Conservation (phyloP, 352 stramenopile genomes). For the Phytophthora quininea region DNA sequence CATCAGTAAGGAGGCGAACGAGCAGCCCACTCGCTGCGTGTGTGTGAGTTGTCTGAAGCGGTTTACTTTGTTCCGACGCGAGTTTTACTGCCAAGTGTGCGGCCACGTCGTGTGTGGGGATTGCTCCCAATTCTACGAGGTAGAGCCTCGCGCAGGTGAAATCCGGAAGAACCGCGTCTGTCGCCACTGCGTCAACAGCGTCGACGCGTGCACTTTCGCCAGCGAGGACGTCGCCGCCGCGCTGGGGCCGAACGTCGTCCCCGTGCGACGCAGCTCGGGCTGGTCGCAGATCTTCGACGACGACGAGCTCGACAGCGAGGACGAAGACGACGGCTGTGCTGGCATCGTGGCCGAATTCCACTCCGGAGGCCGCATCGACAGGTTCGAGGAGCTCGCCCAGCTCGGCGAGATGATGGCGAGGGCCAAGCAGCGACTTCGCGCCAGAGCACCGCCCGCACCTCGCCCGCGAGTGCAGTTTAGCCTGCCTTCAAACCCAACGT, state of each 20-base stretch:
- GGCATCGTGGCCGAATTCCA: too few species aligned
- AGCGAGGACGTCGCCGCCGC: conserved; percentile 51
- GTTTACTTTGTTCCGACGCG: conserved; percentile 52
- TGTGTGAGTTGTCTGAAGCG: conserved; percentile 44
- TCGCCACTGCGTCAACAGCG: conserved; percentile 53
- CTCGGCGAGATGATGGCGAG: too few species aligned
- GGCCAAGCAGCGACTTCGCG: too few species aligned
- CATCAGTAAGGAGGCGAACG: conserved; percentile 36
- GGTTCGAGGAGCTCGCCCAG: too few species aligned
- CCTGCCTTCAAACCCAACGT: too few species aligned
- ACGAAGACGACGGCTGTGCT: too few species aligned
- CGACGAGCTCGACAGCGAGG: too few species aligned
- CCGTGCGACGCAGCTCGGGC: too few species aligned
- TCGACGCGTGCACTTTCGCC: conserved; percentile 59
- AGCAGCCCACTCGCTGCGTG: conserved; percentile 42
- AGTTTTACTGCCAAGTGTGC: conserved; percentile 65
- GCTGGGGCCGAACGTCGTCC: conserved; percentile 49
- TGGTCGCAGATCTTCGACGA: too few species aligned
- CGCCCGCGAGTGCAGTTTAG: too few species aligned
- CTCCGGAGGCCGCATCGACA: too few species aligned
- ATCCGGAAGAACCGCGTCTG: conserved; percentile 57
- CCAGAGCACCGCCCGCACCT: too few species aligned
- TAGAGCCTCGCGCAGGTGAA: conserved; percentile 50
- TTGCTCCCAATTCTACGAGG: conserved; percentile 57
- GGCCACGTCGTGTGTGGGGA: conserved; percentile 54